Base-by-base conservation (phyloP, 2,329 filamentous ascomycete species). In the Huntiella omanensis region DNA sequence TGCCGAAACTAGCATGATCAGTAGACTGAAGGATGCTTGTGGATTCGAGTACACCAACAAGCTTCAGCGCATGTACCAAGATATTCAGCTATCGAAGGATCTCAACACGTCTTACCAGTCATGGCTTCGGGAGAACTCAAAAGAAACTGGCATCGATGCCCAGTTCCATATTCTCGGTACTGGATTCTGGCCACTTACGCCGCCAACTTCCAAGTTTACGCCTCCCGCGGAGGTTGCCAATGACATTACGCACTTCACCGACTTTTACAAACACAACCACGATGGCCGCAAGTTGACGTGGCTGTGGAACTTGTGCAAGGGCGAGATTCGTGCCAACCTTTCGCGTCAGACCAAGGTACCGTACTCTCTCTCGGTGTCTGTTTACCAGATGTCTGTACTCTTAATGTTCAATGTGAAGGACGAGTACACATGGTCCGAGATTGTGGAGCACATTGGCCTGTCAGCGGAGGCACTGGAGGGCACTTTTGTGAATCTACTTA, bases 41-140 rank as follows among this genome's bases (percentile, higher is more conserved):
- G 91, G 91, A 56, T 98, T 95, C 55, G 91, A 98, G 62, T 98
- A 98, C 64, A 98, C 91, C 54, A 98, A 96, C 70, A 96, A 96
- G 67, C 73, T 98, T 40, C 88, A 96, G 66, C 85, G 92, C 58
- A 98, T 98, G 91, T 98, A 96, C 73, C 88, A 96, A 61, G 91
- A 98, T 59, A 95, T 98, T 69, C 91, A 98, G 61, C 94, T 94
- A 43, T 96, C 88, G 52, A 95, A 95, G 64, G 91, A 98, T 63
- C 73, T 98, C 40, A 98, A 98, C 62, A 73, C 75, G 41, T 79
- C 80, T 28, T 98, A 92, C 68, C 81, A 83, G 56, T 83, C 86
- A 61, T 78, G 87, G 55, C 66, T 72, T 8, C 71, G 72, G 54
- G 68, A 69, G n/a, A 59, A 74, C 3, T 70, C 84, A 36, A 55